Percentiles rank a stretch among this genome's conserved stretches.
Conservation (phyloP, 805 yeast genomes). For the Dipodascus albidus region DNA sequence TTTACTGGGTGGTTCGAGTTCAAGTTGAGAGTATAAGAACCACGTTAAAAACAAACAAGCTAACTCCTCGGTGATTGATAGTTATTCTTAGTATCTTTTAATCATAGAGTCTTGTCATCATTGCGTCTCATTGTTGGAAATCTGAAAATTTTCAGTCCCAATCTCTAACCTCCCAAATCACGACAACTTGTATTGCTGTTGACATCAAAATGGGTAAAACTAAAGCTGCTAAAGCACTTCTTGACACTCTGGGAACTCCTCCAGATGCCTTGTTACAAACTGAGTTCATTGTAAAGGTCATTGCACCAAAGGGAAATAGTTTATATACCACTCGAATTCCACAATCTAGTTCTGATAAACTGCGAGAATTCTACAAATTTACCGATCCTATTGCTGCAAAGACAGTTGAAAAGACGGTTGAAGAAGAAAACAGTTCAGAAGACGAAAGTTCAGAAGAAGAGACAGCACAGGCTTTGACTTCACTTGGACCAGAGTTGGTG, state of each 20-base stretch:
- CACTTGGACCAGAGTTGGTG: conserved; percentile 12
- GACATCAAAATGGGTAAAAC: conserved; percentile 9
- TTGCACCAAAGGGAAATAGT: conserved; percentile 22
- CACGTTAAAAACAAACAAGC: no score
- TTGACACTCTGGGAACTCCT: conserved; percentile 18
- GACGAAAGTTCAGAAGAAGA: conserved; percentile 2
- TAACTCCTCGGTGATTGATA: no score
- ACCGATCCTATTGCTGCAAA: background rate
- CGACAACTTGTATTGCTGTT: background rate
- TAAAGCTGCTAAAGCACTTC: conserved; percentile 10
- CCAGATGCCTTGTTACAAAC: conserved; percentile 18
- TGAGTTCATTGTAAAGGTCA: conserved; percentile 22
- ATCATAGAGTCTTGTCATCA: no score
- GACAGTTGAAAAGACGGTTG: background rate
- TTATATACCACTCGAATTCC: conserved; percentile 24
- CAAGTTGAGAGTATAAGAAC: no score
- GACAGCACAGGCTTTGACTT: background rate
- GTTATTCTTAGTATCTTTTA: no score
- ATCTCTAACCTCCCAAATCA: conserved; percentile 1
- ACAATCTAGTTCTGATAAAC: conserved; percentile 6
- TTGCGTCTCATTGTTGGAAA: background rate
- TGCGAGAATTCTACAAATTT: conserved; percentile 5
- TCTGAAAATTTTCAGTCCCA: conserved; percentile 1
- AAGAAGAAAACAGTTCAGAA: background rate
- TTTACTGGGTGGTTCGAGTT: no score